These are phyloP conservation scores for Massarina eburnea DNA, from an alignment of 2,329 filamentous ascomycete genomes.

Conservation along the genomic window DNA sequence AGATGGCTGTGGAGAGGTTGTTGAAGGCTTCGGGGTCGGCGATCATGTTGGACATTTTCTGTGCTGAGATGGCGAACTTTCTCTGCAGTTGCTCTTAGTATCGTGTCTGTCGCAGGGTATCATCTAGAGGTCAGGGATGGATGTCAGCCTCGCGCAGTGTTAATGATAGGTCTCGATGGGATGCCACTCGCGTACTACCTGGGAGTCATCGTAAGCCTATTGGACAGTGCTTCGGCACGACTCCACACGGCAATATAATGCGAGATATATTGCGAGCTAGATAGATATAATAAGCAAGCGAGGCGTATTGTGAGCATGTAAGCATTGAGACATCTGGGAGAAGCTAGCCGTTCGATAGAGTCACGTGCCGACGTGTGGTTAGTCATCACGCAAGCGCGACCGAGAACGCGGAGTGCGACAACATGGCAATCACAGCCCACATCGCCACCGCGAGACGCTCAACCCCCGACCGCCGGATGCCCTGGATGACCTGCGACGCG, in stretches of 20 bases:
- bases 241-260: too few relatives aligned
- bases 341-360: background rate
- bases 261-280: too few relatives aligned
- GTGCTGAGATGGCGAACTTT: too few relatives aligned
- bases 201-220: too few relatives aligned
- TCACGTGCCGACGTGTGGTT: slow-evolving; percentile 33
- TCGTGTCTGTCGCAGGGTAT: too few relatives aligned
- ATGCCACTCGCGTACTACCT: too few relatives aligned
- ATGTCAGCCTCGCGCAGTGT: too few relatives aligned
- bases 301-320: background rate
- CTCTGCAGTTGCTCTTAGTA: too few relatives aligned
- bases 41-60: slow-evolving; percentile 10
- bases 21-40: slow-evolving; percentile 15
- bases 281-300: too few relatives aligned
- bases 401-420: slow-evolving; percentile 26
- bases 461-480: slow-evolving; percentile 9
- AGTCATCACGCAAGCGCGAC: slow-evolving; percentile 16
- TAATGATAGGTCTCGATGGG: too few relatives aligned
- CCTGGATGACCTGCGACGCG: slow-evolving; percentile 23
- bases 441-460: slow-evolving; percentile 24
- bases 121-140: too few relatives aligned
- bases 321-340: background rate
- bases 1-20: slow-evolving; percentile 25
- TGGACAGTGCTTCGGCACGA: too few relatives aligned
- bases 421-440: slow-evolving; percentile 11